Base-by-base conservation (phyloP, 192 early-diverging fungal genomes). In the Entomortierella lignicola region DNA sequence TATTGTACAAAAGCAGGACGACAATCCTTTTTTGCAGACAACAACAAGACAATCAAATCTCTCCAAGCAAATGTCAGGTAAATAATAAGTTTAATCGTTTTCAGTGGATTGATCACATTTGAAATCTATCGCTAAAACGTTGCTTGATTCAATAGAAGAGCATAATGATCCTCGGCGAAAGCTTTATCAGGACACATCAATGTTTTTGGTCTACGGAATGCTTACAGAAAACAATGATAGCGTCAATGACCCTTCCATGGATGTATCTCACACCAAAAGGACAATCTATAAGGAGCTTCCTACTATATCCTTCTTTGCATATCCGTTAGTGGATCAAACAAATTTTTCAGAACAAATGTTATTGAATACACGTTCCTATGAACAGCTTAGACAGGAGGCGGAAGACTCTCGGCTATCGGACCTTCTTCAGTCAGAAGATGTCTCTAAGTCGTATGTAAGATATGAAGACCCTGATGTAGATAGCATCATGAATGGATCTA, bases 401-500 rank as follows among this genome's bases (percentile, higher is more conserved):
- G 69, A 62, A 52, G 48, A 59, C 4, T 32, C 34, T 13, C 57
- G 34, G 21, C 8, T 42, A 17, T 11, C 21, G 4, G 11, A 51
- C 13, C 6, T 12, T 8, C 2, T 15, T 8, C 10, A 4, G 26
- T 21, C 18, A 12, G 42, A 25, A 10, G 39, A 44, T 10, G 7
- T 18, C 8, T 11, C 4, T 2, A 37, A 34, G 1, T 30, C 34
- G 4, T 58, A 52, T 54, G 26, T 63, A 10, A 32, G 50, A 4
- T 66, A 77, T 26, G 65, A 77, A 23, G 60, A 77, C 32, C 60
- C 66, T 3, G 17, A 50, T 1, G 66, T 68, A 21, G 54, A 77
- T n/a, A 77, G 60, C 25, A 77, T 77, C 18, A 62, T 77, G 72
- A 77, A 77, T 26, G 72, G 72, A 18, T 48, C 30, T 8, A 31